These are phyloP conservation scores for Xanthoceras sorbifolium DNA, from an alignment of 345 rosid genomes.

Conservation along the genomic window DNA sequence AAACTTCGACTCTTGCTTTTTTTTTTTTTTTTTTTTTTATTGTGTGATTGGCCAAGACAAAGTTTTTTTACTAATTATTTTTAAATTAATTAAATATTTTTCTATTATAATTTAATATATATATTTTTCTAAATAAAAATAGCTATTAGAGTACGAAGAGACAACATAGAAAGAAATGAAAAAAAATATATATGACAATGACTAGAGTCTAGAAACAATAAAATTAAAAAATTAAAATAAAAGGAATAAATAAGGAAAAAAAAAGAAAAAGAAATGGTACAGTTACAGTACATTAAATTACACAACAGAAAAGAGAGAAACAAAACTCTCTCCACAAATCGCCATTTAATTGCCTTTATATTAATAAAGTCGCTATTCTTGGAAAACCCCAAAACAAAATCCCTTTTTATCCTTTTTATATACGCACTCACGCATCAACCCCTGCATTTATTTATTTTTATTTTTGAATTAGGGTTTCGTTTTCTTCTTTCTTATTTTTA, in stretches of 20 bases:
- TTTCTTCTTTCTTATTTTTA: neutral
- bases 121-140: too few species aligned
- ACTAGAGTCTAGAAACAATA: neutral
- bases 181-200: neutral
- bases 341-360: slow-evolving; percentile 13
- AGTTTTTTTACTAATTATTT: too few species aligned
- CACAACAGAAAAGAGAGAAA: slow-evolving; percentile 4
- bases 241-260: neutral
- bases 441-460: neutral
- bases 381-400: slow-evolving; percentile 37
- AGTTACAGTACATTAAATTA: too few species aligned
- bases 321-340: slow-evolving; percentile 18
- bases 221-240: neutral
- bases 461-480: slow-evolving; percentile 61
- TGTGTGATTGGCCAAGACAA: too few species aligned
- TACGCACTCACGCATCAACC: neutral
- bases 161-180: neutral
- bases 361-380: slow-evolving; percentile 27
- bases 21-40: too few species aligned
- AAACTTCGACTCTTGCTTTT: too few species aligned
- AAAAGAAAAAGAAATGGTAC: slow-evolving; percentile 12
- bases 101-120: too few species aligned
- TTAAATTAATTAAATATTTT: too few species aligned
- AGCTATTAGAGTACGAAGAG: neutral
- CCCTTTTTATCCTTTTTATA: slow-evolving; percentile 17